Base-by-base conservation (phyloP, 2,329 filamentous ascomycete genomes). In the Colletotrichum filicis region DNA sequence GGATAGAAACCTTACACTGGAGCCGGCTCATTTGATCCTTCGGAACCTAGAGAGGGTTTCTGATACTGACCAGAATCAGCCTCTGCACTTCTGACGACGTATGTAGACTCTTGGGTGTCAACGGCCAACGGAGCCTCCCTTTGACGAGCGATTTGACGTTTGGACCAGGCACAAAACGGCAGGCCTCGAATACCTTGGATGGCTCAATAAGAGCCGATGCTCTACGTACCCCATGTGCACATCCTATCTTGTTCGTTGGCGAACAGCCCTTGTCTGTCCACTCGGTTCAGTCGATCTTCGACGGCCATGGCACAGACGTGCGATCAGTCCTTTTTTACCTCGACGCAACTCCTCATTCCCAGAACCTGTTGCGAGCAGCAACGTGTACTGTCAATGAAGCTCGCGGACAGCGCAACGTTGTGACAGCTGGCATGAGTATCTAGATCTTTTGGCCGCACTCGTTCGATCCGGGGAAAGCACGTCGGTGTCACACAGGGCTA, bases 231-330 rank as follows among this genome's bases (percentile, higher is more conserved):
- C 70, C 70, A 66, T 73, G 66, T 24, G 56, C 66, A 57, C 66
- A 70, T 66, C 66, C 68, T 37, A 70, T 71, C 66, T 37, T 49
- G 60, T 66, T 42, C 24, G 61, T 64, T 53, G 52, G 64, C 58
- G 61, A 65, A 14, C 28, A 52, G 66, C 56, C 70, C 71, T 61
- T 61, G 67, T 65, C 55, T 57, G 70, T 37, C 70, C 46, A 26
- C 66, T 61, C 61, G 60, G 24, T 61, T 57, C 37, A 61, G 56
- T 63, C 53, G 71, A 73, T 73, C 66, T 11, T 71, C 28, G 66
- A 70, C 42, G 57, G 49, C 61, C 35, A 56, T 73, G 60, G 66
- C 71, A 73, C 71, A 63, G 71, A 73, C 71, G 24, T 66, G 49
- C n/a, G 24, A 35, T 49, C 37, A 30, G 24, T 37, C 28, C 52